Percentiles rank a stretch among this genome's conserved stretches.
Evolutionary conservation across 805 yeast species (phyloP).

Genomic region (Clavispora carvajalis): DNA sequence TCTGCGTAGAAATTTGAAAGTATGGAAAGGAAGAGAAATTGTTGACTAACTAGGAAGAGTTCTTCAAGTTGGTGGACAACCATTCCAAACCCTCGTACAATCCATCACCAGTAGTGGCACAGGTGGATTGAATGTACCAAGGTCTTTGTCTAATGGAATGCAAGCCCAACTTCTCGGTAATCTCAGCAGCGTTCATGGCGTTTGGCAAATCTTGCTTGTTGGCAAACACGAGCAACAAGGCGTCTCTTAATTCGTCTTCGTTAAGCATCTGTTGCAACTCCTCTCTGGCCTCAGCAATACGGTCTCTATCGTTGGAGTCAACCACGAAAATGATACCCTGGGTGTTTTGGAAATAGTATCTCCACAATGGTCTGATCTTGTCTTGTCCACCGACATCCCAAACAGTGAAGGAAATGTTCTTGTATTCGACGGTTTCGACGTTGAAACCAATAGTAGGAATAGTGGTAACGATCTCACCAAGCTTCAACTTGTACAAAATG

Average conservation of each 20-base stretch:
- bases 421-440: conserved; percentile 96
- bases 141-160: conserved; percentile 98
- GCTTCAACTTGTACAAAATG: conserved; percentile 87
- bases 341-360: conserved; percentile 97
- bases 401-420: conserved; percentile 92
- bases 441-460: conserved; percentile 97
- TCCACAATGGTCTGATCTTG: conserved; percentile 97
- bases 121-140: conserved; percentile 98
- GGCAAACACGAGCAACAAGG: conserved; percentile 90
- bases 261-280: conserved; percentile 97
- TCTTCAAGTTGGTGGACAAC: conserved; percentile 22
- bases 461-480: conserved; percentile 94
- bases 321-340: conserved; percentile 98
- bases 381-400: conserved; percentile 99
- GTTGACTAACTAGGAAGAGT: conserved; percentile 6
- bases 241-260: conserved; percentile 97
- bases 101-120: conserved; percentile 99
- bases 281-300: conserved; percentile 96
- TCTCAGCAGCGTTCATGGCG: conserved; percentile 98
- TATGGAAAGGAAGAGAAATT: not conserved
- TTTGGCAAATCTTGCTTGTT: conserved; percentile 98
- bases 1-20: conserved; percentile 1
- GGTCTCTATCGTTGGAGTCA: conserved; percentile 96
- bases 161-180: conserved; percentile 93
- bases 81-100: conserved; percentile 25